Base-by-base conservation (phyloP, 371 early-diverging fungal species). In the Umbelopsis sp. region DNA sequence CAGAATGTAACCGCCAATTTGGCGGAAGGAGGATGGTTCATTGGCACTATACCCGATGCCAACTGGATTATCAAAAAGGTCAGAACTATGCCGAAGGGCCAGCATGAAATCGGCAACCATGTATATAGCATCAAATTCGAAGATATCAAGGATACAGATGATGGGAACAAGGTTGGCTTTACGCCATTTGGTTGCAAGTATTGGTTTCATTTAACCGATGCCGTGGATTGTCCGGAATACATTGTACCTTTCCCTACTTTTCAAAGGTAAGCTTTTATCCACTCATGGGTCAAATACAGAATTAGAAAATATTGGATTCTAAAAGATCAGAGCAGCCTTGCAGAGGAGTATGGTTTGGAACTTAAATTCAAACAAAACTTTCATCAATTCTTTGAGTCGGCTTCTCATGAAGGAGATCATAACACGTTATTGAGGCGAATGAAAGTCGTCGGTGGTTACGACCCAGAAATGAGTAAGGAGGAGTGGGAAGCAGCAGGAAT, bases 171-270 rank as follows among this genome's bases (percentile, higher is more conserved):
- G 48, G 53, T 52, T 29, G 80, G 82, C 0, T 88, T 88, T 50
- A 79, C 86, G 25, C 69, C 80, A 4, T 99, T 89, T 80, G 98
- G 98, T 2, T 87, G 90, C 72, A 88, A 91, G 57, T 99, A 99
- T 77, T 87, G 87, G 83, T 99, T 99, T 82, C 89, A 93, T 70
- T 85, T 99, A 22, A 91, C 89, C 51, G 99, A 99, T 78, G 99
- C 99, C 0, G 94, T 99, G 4, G 94, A 97, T 74, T 99, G 99
- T 75, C 96, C 98, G 1, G 99, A 99, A 80, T 99, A 96, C 78
- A 80, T 99, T 32, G 93, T 97, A 0, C 93, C 96, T 65, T 93
- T 95, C 76, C 89, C 86, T 1, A 92, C 89, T 0, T 87, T 96
- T 69, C 82, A 84, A 73, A 80, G 70, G 96, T 94, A 85, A 70